These are phyloP conservation scores for Gentiana macrophylla DNA, from an alignment of 257 asterid genomes.

Conservation along the genomic window DNA sequence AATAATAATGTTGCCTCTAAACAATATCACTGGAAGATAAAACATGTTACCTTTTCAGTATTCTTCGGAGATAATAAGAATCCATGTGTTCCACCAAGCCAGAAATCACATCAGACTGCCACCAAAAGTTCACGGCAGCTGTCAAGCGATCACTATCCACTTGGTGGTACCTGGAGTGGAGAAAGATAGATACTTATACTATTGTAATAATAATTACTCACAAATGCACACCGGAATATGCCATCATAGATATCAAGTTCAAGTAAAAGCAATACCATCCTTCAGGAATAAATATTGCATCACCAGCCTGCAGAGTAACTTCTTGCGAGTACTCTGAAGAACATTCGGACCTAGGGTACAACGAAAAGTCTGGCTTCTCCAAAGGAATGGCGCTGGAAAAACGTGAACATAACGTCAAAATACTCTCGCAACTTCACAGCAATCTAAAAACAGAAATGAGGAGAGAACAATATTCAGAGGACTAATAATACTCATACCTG, in stretches of 20 bases:
- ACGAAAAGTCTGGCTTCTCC: conserved; percentile 41
- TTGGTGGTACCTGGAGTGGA: conserved; percentile 80
- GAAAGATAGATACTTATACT: conserved; percentile 6
- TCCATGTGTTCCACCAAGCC: conserved; percentile 87
- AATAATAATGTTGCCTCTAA: neutral
- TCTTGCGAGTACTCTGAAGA: conserved; percentile 51
- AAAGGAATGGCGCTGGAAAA: conserved; percentile 57
- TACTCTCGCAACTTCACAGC: no score
- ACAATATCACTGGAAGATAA: conserved; percentile 2
- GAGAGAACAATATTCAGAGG: neutral
- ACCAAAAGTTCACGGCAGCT: conserved; percentile 92
- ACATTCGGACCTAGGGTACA: conserved; percentile 62
- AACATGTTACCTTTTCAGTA: conserved; percentile 53
- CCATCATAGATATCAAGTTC: neutral
- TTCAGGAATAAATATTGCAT: conserved; percentile 91
- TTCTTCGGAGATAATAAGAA: conserved; percentile 82
- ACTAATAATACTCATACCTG: conserved; percentile 40
- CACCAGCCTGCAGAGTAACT: conserved; percentile 84
- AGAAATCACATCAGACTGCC: conserved; percentile 70
- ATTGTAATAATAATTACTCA: neutral
- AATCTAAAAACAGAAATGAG: neutral
- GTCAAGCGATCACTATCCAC: conserved; percentile 84
- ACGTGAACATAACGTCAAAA: conserved; percentile 7
- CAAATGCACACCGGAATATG: neutral
- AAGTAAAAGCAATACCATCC: conserved; percentile 49